These are phyloP conservation scores for Umbelopsis sp. DNA, from an alignment of 192 early-diverging fungal genomes.

Conservation along the genomic window DNA sequence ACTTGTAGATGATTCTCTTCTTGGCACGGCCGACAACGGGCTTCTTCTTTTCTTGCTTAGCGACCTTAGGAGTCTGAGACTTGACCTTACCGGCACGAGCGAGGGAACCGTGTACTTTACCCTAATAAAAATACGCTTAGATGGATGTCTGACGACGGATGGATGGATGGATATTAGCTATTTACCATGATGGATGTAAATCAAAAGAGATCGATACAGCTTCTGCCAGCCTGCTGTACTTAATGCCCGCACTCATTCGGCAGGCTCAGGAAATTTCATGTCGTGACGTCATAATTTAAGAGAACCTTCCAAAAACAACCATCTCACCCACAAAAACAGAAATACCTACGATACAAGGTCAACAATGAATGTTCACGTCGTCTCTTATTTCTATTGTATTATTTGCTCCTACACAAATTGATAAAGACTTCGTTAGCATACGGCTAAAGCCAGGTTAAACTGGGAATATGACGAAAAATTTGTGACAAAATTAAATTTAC, in stretches of 20 bases:
- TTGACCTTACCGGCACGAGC: constrained; percentile 99
- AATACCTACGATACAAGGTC: no score
- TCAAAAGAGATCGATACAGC: constrained; percentile 1
- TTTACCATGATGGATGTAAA: neutral
- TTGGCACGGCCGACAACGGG: constrained; percentile 89
- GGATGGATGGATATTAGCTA: constrained; percentile 41
- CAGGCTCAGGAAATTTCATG: no score
- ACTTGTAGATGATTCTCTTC: constrained; percentile 94
- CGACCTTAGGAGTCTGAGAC: constrained; percentile 98
- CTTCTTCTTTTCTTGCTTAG: constrained; percentile 97
- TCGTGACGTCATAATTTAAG: no score
- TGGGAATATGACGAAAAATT: no score
- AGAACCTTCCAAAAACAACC: no score
- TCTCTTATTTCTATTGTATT: no score
- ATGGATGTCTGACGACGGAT: constrained; percentile 33
- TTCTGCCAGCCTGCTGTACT: neutral
- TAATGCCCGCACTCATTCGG: neutral
- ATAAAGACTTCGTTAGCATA: no score
- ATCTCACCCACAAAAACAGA: no score
- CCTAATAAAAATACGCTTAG: constrained; percentile 55
- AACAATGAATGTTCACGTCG: no score
- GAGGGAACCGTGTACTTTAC: constrained; percentile 99
- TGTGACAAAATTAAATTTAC: no score
- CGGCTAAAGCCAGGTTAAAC: no score
- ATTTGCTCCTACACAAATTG: no score